Percentiles rank a stretch among this genome's conserved stretches.
Evolutionary conservation across 306 rosid species (phyloP).

Genomic region (Boehmeria nivea): DNA sequence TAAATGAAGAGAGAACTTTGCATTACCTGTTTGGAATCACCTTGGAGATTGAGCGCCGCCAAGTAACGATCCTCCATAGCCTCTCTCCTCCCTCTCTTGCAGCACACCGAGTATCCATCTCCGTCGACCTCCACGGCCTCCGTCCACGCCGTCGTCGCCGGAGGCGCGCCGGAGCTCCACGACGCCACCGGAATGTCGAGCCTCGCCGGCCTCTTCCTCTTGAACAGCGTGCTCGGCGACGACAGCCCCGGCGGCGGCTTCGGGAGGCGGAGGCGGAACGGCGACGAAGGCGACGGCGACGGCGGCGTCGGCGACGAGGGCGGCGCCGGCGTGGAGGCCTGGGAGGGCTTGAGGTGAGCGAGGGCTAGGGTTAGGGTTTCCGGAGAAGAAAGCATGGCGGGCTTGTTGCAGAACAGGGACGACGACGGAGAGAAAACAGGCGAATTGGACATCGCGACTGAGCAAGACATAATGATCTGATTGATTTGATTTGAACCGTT

Average conservation of each 20-base stretch:
- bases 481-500: neutral
- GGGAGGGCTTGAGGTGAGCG: slow-evolving; percentile 43
- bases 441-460: slow-evolving; percentile 65
- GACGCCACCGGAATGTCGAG: slow-evolving; percentile 68
- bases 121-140: slow-evolving; percentile 58
- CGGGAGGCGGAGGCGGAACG: slow-evolving; percentile 56
- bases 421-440: slow-evolving; percentile 78
- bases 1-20: neutral
- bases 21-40: slow-evolving; percentile 69
- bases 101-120: slow-evolving; percentile 57
- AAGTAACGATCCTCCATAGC: slow-evolving; percentile 88
- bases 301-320: slow-evolving; percentile 49
- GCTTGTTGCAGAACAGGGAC: slow-evolving; percentile 48
- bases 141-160: slow-evolving; percentile 29
- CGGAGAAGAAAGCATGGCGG: slow-evolving; percentile 44
- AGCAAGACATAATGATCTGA: slow-evolving; percentile 53
- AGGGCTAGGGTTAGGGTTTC: slow-evolving; percentile 39
- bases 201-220: slow-evolving; percentile 83
- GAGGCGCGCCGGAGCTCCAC: slow-evolving; percentile 32
- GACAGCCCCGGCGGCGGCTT: slow-evolving; percentile 46
- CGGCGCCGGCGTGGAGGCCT: slow-evolving; percentile 32
- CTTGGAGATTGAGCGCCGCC: slow-evolving; percentile 55
- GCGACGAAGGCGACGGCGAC: slow-evolving; percentile 65
- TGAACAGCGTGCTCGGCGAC: slow-evolving; percentile 51
- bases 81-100: slow-evolving; percentile 89